Evolutionary conservation across 139 green algal species (phyloP).

Genomic region (Chlamydomonas applanata): DNA sequence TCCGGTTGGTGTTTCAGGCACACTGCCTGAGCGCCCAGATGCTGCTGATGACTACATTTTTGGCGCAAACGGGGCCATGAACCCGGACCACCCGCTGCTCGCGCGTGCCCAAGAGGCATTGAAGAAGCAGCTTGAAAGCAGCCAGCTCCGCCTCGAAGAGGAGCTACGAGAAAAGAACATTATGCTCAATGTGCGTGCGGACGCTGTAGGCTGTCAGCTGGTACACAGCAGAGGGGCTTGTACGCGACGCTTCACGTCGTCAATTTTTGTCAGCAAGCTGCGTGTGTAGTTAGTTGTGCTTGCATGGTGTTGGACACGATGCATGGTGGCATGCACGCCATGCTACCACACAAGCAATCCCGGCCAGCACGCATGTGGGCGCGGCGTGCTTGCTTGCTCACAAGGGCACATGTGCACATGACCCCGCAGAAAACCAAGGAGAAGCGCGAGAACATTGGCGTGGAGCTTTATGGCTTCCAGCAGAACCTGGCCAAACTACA

Average conservation of each 20-base stretch:
- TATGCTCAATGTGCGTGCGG: constrained; percentile 55
- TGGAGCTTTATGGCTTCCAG: constrained; percentile 92
- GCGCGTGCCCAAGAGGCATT: constrained; percentile 77
- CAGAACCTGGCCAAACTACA: constrained; percentile 86
- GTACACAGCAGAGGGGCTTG: neutral
- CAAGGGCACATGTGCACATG: neutral
- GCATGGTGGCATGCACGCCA: neutral
- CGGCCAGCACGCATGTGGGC: too few relatives aligned
- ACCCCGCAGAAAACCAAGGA: constrained; percentile 43
- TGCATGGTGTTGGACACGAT: neutral
- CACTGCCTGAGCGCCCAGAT: neutral
- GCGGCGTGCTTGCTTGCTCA: neutral
- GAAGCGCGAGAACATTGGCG: constrained; percentile 74
- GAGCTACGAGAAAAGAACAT: constrained; percentile 75
- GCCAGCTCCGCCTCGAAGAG: constrained; percentile 57
- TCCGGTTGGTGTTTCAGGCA: neutral
- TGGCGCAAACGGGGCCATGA: constrained; percentile 32
- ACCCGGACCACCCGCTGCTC: constrained; percentile 82
- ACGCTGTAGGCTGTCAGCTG: neutral
- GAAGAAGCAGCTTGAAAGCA: constrained; percentile 67
- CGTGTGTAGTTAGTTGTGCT: too few relatives aligned
- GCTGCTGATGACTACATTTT: constrained; percentile 20
- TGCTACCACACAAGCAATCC: neutral
- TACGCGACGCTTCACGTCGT: neutral
- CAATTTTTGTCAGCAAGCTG: too few relatives aligned